Evolutionary conservation across 768 basidiomycete genomes (phyloP), one percentile per base, ranked within the genome.

Genomic region (Mycena chlorophos): DNA sequence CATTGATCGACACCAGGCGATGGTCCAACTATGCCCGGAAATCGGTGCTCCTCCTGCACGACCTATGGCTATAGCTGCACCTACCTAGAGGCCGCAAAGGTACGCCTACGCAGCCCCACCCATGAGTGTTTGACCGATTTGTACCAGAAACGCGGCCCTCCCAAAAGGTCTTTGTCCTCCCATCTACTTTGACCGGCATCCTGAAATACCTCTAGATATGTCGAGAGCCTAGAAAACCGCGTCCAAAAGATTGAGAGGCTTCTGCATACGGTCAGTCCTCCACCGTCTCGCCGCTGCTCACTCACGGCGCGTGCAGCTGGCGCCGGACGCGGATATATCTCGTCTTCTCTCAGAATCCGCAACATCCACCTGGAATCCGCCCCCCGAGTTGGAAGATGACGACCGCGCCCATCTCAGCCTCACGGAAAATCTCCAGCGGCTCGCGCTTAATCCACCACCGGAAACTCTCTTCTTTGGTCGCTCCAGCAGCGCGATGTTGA

Each of bases 41-140:
- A 84, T 65, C 70, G 75, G 43, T 89, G 87, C 63, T 81, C 81
- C 3, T 87, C 86, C 63, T 88, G 87, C 63, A 72, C 78, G 22
- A 76, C 83, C 22, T 82, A 76, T 57, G 75, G 78, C 49, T 71
- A 77, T 34, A 80, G 86, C 19, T 89, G 88, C 67, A 86, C 83
- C 2, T 87, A 88, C 64, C 77, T 82, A 51, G 85, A 87, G 69
- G 79, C 84, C 19, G 82, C 84, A 12, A 88, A 86, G 80, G 86
- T 60, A 8, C 26, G 5, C 52, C 34, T 8, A 54, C 22, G 49
- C 57, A 29, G n/a, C 30, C 46, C 4, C 29, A n/a, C n/a, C n/a
- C n/a, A n/a, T n/a, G 40, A 22, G 14, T 56, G 30, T 55, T 31
- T 47, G 6, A 26, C 20, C 26, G 31, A n/a, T 17, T 47, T 39